Base-by-base conservation (phyloP, 2,329 filamentous ascomycete species). In the Reticulascus tulasneorum region DNA sequence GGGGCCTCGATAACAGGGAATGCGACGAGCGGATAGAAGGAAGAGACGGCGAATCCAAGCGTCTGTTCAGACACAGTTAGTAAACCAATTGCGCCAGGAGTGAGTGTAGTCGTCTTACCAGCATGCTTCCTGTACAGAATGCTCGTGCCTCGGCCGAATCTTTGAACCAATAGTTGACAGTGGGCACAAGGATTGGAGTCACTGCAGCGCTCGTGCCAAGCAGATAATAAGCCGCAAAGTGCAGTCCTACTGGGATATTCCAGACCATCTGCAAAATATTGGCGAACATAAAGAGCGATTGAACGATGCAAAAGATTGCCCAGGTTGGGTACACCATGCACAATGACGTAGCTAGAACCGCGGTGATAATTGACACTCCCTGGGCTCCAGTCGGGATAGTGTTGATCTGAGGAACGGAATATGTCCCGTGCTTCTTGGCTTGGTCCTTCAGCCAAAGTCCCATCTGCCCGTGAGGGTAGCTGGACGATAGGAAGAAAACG, bases 321-420 rank as follows among this genome's bases (percentile, higher is more conserved):
- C 53, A 61, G 3, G 53, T 49, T 5, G 56, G 57, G 34, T 62
- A 60, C 0, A 56, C 44, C 49, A 58, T 57, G 33, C 53, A 56
- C 5, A 59, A 46, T 1, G 50, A 52, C 1, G 58, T 60, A 2
- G 50, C 51, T 9, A 53, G 18, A 6, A 52, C 33, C 2, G 49
- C 47, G 4, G 40, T 38, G 4, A 59, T 37, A 5, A 58, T 45
- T 2, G 54, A 51, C 10, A 58, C 47, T 2, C 41, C 52, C 23
- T 56, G 50, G 1, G 45, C 49, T 3, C 49, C 49, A 4, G 48
- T 52, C 2, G 48, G 47, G 13, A 46, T 45, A 3, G 40, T 43
- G 40, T 48, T 50, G 38, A 50, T 49, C 23, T 49, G 34, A 1
- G 43, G 40, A 2, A 49, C 39, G 4, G 44, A 44, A 21, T 46